Conservation (phyloP, 1,284 basidiomycete genomes). For the Sporisorium iseilematis-ciliati region DNA sequence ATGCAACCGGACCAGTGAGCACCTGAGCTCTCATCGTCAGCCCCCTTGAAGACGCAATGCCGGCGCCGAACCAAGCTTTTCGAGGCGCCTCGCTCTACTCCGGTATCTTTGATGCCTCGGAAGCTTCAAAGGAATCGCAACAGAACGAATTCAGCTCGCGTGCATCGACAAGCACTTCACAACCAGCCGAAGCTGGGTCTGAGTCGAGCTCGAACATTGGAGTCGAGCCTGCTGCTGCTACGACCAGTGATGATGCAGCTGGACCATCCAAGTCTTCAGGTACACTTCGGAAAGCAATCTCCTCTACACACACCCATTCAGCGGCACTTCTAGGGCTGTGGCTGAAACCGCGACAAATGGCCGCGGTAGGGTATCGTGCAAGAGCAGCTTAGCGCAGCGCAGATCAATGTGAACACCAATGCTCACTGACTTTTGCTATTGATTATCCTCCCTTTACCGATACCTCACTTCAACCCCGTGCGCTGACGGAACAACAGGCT, state of each 20-base stretch:
- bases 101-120: constrained; percentile 46
- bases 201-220: neutral
- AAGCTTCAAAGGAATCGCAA: constrained; percentile 1
- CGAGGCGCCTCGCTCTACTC: constrained; percentile 52
- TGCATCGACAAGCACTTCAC: neutral
- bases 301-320: neutral
- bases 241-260: constrained; percentile 10
- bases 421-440: constrained; percentile 34
- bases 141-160: neutral
- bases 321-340: neutral
- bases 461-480: neutral
- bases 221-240: neutral
- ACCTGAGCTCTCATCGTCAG: neutral
- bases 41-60: constrained; percentile 5
- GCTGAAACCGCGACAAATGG: neutral
- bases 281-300: constrained; percentile 34
- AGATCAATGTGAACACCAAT: constrained; percentile 16
- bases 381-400: neutral
- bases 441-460: neutral
- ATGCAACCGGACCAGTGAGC: constrained; percentile 2
- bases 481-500: constrained; percentile 21
- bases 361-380: constrained; percentile 1
- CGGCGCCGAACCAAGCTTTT: constrained; percentile 27
- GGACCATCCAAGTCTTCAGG: constrained; percentile 40
- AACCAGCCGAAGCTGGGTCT: neutral